Evolutionary conservation across 306 rosid species (phyloP).

Genomic region (Dalbergia oliveri): DNA sequence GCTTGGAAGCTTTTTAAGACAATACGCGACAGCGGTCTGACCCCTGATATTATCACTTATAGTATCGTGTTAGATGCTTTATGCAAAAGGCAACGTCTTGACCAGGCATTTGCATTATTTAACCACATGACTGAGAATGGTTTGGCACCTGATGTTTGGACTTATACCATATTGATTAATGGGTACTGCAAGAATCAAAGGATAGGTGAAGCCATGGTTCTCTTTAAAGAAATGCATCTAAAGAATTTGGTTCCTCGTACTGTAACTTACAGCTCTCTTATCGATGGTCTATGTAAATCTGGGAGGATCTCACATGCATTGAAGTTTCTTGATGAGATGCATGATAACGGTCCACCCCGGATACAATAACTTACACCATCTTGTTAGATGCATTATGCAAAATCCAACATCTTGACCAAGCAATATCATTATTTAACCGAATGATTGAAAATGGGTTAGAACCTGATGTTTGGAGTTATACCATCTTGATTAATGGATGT

Average conservation of each 20-base stretch:
- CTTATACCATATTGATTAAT: slow-evolving; percentile 7
- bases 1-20: slow-evolving; percentile 28
- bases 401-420: slow-evolving; percentile 9
- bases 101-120: slow-evolving; percentile 32
- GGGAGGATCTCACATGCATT: slow-evolving; percentile 16
- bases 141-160: slow-evolving; percentile 3
- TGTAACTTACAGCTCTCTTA: slow-evolving; percentile 6
- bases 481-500: slow-evolving; percentile 14
- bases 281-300: slow-evolving; percentile 13
- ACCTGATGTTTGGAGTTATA: slow-evolving; percentile 22
- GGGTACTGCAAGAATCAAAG: slow-evolving; percentile 18
- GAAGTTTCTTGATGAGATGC: slow-evolving; percentile 15
- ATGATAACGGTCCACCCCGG: slow-evolving; percentile 1
- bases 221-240: slow-evolving; percentile 5
- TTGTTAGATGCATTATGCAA: slow-evolving; percentile 21
- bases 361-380: neutral
- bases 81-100: slow-evolving; percentile 33
- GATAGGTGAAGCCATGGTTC: neutral
- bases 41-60: slow-evolving; percentile 36
- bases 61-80: slow-evolving; percentile 38
- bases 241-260: slow-evolving; percentile 20
- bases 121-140: neutral
- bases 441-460: slow-evolving; percentile 1
- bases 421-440: slow-evolving; percentile 6
- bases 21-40: slow-evolving; percentile 1